Evolutionary conservation across 2,329 filamentous ascomycete species (phyloP).

Genomic region (Diaporthe caulivora): DNA sequence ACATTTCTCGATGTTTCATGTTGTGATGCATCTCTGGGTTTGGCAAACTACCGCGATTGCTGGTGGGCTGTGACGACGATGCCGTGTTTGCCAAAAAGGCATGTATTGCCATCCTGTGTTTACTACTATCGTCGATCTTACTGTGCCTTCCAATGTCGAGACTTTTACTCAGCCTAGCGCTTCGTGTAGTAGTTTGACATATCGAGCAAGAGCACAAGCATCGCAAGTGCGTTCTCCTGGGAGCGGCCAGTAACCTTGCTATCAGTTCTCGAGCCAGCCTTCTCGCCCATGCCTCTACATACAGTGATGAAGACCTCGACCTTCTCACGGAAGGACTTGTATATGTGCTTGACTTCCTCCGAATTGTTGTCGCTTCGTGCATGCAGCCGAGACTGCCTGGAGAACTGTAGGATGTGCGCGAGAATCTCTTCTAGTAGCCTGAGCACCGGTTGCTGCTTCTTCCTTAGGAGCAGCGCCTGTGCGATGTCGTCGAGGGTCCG

Average conservation of each 20-base stretch:
- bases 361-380: constrained; percentile 51
- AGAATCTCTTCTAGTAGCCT: constrained; percentile 84
- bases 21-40: neutral
- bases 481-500: constrained; percentile 81
- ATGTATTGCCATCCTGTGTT: neutral
- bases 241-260: constrained; percentile 45
- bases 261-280: constrained; percentile 58
- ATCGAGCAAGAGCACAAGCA: constrained; percentile 77
- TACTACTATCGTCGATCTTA: neutral
- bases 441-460: constrained; percentile 79
- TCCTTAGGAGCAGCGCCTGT: constrained; percentile 78
- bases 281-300: constrained; percentile 76
- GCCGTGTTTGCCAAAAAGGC: neutral
- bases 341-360: constrained; percentile 60
- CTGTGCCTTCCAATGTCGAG: neutral
- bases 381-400: constrained; percentile 61
- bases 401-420: constrained; percentile 77
- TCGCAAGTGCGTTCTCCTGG: constrained; percentile 73
- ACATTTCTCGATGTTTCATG: constrained; percentile 2
- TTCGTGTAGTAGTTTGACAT: constrained; percentile 74
- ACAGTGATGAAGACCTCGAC: constrained; percentile 80
- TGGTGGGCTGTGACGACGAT: too few species aligned
- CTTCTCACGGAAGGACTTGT: constrained; percentile 77
- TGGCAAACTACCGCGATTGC: neutral
- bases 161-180: constrained; percentile 13